phyloP scores from a whole-genome alignment of 106 monocot genomes.

The Platanthera guangdongensis region DNA sequence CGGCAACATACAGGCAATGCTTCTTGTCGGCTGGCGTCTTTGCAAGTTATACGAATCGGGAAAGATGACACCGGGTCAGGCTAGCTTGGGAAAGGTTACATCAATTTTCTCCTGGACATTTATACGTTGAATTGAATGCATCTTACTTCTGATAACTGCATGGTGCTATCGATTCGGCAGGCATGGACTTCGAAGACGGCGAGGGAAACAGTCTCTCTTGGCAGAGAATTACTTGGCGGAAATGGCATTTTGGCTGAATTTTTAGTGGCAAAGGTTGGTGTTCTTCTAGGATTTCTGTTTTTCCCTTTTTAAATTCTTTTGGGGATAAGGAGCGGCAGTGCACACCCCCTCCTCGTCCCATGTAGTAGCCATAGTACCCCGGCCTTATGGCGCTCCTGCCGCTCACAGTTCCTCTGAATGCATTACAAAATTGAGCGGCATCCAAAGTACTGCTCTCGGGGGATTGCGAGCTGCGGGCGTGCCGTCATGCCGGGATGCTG shows the following conservation, averaged over 20 bases:
- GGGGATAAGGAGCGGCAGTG: too few species aligned
- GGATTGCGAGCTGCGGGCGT: too few species aligned
- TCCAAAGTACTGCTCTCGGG: too few species aligned
- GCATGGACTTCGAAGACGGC: constrained; percentile 81
- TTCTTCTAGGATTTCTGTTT: neutral
- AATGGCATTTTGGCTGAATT: constrained; percentile 96
- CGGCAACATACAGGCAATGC: constrained; percentile 95
- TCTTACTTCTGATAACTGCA: neutral
- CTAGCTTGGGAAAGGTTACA: constrained; percentile 82
- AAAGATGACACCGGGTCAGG: constrained; percentile 92
- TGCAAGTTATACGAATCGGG: constrained; percentile 95
- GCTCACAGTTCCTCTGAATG: too few species aligned
- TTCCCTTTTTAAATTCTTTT: neutral
- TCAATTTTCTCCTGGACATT: neutral
- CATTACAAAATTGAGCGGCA: too few species aligned
- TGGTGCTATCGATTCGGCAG: constrained; percentile 17
- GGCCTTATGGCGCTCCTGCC: too few species aligned
- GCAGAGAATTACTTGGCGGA: constrained; percentile 76
- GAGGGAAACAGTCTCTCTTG: constrained; percentile 79
- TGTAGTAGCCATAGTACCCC: too few species aligned
- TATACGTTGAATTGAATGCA: neutral
- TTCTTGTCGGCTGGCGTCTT: constrained; percentile 91
- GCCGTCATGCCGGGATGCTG: too few species aligned
- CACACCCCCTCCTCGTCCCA: too few species aligned
- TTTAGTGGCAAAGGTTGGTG: constrained; percentile 83